phyloP scores from a whole-genome alignment of 352 stramenopile species.

The Globisporangium parvum region DNA sequence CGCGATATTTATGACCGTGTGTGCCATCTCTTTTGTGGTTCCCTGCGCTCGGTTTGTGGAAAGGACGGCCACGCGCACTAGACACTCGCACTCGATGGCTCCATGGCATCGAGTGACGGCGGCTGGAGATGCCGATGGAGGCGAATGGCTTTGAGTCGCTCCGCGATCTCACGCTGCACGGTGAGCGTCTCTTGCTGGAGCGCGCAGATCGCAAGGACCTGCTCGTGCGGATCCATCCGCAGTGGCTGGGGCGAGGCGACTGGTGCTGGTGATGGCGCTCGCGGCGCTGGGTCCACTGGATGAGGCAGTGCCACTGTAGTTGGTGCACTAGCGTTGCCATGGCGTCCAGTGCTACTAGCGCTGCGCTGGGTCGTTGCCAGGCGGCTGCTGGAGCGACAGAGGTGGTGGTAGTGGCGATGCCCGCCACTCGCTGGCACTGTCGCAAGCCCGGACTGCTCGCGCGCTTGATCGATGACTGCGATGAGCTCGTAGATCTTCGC shows the following conservation, averaged over 20 bases:
- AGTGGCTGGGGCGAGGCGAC: not conserved
- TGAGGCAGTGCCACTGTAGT: conserved; percentile 3
- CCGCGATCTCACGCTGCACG: conserved; percentile 48
- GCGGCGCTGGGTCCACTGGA: not conserved
- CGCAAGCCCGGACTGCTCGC: conserved; percentile 23
- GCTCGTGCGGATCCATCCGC: conserved; percentile 24
- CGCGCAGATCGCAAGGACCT: conserved; percentile 44
- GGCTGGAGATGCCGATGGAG: conserved; percentile 24
- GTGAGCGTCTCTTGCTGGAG: conserved; percentile 50
- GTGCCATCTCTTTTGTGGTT: not conserved
- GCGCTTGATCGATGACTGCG: conserved; percentile 48
- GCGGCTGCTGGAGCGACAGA: not conserved
- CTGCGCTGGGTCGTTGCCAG: not conserved
- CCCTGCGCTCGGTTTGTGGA: not conserved
- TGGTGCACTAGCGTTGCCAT: not conserved
- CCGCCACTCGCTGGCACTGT: conserved; percentile 19
- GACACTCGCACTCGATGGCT: conserved; percentile 62
- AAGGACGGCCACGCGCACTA: no score
- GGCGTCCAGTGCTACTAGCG: not conserved
- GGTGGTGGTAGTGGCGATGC: not conserved
- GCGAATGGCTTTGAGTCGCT: conserved; percentile 35
- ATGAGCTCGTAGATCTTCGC: conserved; percentile 57
- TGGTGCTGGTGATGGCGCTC: not conserved
- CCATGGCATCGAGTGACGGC: conserved; percentile 34
- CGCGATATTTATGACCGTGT: not conserved